Conservation (phyloP, 495 filamentous ascomycete species). For the Jackrogersella multiformis region DNA sequence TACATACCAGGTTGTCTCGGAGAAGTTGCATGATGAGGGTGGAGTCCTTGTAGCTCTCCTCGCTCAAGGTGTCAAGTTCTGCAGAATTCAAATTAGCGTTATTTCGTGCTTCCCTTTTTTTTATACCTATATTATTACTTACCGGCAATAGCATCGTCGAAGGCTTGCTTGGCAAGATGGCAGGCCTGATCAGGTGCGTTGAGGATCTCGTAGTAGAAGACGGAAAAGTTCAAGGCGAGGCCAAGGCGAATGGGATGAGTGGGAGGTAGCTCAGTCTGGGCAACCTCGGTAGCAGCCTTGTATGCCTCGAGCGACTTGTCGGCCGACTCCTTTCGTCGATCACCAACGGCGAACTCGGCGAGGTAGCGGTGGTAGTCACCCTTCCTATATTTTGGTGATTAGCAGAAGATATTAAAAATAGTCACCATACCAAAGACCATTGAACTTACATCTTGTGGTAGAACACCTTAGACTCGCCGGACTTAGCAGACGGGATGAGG, state of each 20-base stretch:
- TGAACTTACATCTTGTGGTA: constrained; percentile 97
- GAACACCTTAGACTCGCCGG: constrained; percentile 99
- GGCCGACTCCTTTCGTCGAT: constrained; percentile 96
- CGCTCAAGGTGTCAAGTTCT: constrained; percentile 98
- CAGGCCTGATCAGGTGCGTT: constrained; percentile 99
- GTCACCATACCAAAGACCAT: background rate
- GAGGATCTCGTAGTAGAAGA: constrained; percentile 99
- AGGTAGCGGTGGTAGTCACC: constrained; percentile 99
- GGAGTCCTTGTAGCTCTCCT: constrained; percentile 99
- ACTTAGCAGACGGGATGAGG: constrained; percentile 95
- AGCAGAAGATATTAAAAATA: constrained; percentile 46
- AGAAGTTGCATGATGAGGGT: constrained; percentile 99
- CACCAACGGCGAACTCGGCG: constrained; percentile 96
- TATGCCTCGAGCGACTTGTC: constrained; percentile 98
- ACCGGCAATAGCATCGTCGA: constrained; percentile 99
- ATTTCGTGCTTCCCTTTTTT: background rate
- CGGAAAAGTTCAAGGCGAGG: constrained; percentile 98
- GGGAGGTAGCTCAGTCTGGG: constrained; percentile 95
- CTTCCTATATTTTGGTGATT: constrained; percentile 89
- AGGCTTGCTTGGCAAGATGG: constrained; percentile 99
- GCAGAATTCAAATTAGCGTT: constrained; percentile 44
- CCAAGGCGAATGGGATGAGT: constrained; percentile 99
- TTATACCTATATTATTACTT: constrained; percentile 46
- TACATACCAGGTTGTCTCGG: constrained; percentile 94
- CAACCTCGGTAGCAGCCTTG: constrained; percentile 98